phyloP scores from a whole-genome alignment of 1,284 basidiomycete genomes.

The Termitomyces sp. region DNA sequence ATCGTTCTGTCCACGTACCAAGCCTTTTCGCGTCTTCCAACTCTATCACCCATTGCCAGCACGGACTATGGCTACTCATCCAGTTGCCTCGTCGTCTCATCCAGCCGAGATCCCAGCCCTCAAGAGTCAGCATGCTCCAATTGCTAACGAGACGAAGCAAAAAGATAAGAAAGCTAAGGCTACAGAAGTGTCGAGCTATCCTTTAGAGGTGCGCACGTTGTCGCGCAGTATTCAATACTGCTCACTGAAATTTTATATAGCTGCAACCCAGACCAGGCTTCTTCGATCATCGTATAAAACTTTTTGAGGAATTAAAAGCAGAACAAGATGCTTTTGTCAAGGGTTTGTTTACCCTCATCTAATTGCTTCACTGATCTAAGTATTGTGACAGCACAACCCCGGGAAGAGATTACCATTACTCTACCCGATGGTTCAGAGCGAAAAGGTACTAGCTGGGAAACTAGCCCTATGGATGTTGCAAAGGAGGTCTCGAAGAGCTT shows the following conservation, averaged over 20 bases:
- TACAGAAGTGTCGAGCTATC: conserved; percentile 39
- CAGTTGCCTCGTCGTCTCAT: conserved; percentile 35
- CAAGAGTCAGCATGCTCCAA: conserved; percentile 25
- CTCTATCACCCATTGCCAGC: conserved; percentile 12
- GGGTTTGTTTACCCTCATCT: conserved; percentile 37
- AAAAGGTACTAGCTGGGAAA: conserved; percentile 90
- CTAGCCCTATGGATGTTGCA: conserved; percentile 91
- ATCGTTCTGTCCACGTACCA: conserved; percentile 23
- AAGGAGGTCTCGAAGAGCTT: conserved; percentile 85
- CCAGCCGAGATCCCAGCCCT: conserved; percentile 34
- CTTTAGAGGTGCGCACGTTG: conserved; percentile 51
- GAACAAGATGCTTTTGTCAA: conserved; percentile 82
- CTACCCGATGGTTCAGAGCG: conserved; percentile 84
- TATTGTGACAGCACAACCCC: conserved; percentile 63
- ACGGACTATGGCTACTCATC: conserved; percentile 28
- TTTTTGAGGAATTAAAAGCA: conserved; percentile 87
- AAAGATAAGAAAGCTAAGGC: conserved; percentile 51
- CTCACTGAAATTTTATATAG: conserved; percentile 33
- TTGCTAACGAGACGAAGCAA: conserved; percentile 38
- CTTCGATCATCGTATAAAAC: conserved; percentile 85
- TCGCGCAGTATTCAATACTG: neutral
- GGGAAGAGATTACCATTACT: conserved; percentile 81
- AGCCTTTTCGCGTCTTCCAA: conserved; percentile 11
- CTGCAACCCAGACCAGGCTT: conserved; percentile 82
- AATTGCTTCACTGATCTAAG: neutral